Evolutionary conservation across 352 stramenopile genomes (phyloP).

Genomic region (Globisporangium spinosum): DNA sequence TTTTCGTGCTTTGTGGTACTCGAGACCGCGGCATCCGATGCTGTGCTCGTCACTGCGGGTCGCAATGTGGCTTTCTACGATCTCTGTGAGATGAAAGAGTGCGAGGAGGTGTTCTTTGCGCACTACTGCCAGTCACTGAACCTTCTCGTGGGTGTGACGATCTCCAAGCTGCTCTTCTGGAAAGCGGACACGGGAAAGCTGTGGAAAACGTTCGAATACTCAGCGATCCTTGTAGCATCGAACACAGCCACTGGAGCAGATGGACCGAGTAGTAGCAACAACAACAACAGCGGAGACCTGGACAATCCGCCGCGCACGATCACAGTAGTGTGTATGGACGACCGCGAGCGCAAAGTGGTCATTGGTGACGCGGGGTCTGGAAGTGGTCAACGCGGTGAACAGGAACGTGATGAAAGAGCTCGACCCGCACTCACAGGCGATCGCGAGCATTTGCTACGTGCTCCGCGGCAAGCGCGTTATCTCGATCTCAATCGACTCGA

Average conservation of each 20-base stretch:
- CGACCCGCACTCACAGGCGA: conserved; percentile 43
- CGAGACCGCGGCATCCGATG: conserved; percentile 43
- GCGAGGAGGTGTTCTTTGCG: conserved; percentile 63
- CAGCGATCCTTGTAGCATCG: conserved; percentile 28
- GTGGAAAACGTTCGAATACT: conserved; percentile 55
- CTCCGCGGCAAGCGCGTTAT: conserved; percentile 59
- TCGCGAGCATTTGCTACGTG: conserved; percentile 55
- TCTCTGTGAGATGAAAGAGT: conserved; percentile 47
- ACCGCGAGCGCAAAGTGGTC: conserved; percentile 78
- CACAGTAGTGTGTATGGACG: conserved; percentile 75
- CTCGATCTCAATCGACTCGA: conserved; percentile 52
- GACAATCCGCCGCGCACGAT: conserved; percentile 31
- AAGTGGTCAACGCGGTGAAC: conserved; percentile 74
- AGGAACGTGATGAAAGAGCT: conserved; percentile 84
- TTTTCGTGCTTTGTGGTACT: conserved; percentile 32
- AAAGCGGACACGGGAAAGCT: conserved; percentile 43
- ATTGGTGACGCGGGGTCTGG: conserved; percentile 63
- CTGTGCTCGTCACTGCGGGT: conserved; percentile 47
- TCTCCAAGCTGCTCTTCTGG: conserved; percentile 57
- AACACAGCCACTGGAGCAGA: background rate
- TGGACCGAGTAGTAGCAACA: conserved; percentile 11
- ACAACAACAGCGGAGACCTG: background rate
- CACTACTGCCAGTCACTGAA: conserved; percentile 56
- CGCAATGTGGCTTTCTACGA: conserved; percentile 51
- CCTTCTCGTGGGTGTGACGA: conserved; percentile 51